These are phyloP conservation scores for Monilinia fructigena DNA, from an alignment of 2,329 filamentous ascomycete species.

Conservation along the genomic window DNA sequence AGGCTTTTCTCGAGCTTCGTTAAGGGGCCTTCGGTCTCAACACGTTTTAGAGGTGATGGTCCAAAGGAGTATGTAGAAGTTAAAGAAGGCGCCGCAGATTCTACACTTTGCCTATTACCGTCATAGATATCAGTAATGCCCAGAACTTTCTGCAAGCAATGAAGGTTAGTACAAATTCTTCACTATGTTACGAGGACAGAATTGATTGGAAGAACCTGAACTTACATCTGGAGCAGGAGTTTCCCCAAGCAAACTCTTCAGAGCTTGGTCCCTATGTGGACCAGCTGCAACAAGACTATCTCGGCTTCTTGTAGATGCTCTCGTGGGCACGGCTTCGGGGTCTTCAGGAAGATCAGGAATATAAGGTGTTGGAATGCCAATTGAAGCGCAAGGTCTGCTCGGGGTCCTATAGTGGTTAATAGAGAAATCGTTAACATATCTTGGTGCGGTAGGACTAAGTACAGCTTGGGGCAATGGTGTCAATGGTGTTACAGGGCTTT, in stretches of 20 bases:
- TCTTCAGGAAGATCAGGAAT: not conserved
- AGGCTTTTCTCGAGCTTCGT: slow-evolving; percentile 1
- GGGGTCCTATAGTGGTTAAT: not conserved
- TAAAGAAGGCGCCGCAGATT: not conserved
- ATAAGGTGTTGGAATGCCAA: too few relatives aligned
- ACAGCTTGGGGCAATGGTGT: slow-evolving; percentile 1
- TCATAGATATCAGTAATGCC: slow-evolving; percentile 1
- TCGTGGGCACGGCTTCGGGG: not conserved
- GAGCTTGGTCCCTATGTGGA: slow-evolving; percentile 2
- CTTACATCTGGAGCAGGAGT: slow-evolving; percentile 6
- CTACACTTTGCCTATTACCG: not conserved
- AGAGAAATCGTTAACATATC: not conserved
- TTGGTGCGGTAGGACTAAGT: not conserved
- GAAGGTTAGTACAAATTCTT: not conserved
- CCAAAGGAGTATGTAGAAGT: not conserved
- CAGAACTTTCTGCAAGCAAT: not conserved
- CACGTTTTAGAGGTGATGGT: not conserved
- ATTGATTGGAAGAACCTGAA: not conserved
- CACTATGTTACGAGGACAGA: not conserved
- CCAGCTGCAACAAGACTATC: slow-evolving; percentile 4
- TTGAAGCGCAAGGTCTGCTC: not conserved
- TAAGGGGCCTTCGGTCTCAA: slow-evolving; percentile 10
- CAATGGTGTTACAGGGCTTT: not conserved
- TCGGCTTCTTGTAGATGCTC: slow-evolving; percentile 1
- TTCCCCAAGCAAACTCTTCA: slow-evolving; percentile 7